A percentile compares a stretch with the other conserved stretches of the same genome.
phyloP scores from a whole-genome alignment of 2,329 filamentous ascomycete genomes.

The Fusarium coffeatum region DNA sequence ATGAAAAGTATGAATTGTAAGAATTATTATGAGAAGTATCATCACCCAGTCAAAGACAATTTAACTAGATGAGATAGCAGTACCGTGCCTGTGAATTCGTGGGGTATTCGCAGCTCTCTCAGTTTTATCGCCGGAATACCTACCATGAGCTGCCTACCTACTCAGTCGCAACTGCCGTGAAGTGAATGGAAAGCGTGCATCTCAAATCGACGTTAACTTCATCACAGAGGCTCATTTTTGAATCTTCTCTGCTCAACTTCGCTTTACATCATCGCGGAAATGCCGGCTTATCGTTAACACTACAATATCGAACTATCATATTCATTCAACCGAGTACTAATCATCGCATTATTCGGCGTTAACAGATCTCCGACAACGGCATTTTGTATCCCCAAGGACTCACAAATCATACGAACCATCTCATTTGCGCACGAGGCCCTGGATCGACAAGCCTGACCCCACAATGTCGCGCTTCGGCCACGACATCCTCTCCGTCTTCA shows the following conservation, averaged over 20 bases:
- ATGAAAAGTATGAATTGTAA: background rate
- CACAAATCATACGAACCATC: background rate
- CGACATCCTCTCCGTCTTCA: constrained; percentile 49
- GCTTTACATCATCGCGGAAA: background rate
- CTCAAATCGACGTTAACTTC: background rate
- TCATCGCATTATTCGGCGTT: background rate
- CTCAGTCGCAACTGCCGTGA: background rate
- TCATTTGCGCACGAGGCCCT: background rate
- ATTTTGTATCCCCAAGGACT: constrained; percentile 1
- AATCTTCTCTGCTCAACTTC: background rate
- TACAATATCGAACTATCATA: background rate
- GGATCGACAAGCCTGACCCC: constrained; percentile 32
- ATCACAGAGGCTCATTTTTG: background rate
- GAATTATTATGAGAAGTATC: background rate
- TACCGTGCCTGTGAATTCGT: background rate
- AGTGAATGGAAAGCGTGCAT: background rate
- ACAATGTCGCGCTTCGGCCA: constrained; percentile 41
- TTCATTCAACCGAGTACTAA: background rate
- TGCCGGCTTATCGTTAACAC: background rate
- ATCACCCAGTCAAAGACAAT: background rate
- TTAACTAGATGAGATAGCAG: background rate
- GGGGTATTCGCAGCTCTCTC: background rate
- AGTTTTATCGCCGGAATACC: background rate
- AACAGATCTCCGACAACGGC: background rate
- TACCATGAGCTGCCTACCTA: background rate